Percentiles rank a stretch among this genome's conserved stretches.
phyloP scores from a whole-genome alignment of 805 yeast genomes.

The Candida schatavii region DNA sequence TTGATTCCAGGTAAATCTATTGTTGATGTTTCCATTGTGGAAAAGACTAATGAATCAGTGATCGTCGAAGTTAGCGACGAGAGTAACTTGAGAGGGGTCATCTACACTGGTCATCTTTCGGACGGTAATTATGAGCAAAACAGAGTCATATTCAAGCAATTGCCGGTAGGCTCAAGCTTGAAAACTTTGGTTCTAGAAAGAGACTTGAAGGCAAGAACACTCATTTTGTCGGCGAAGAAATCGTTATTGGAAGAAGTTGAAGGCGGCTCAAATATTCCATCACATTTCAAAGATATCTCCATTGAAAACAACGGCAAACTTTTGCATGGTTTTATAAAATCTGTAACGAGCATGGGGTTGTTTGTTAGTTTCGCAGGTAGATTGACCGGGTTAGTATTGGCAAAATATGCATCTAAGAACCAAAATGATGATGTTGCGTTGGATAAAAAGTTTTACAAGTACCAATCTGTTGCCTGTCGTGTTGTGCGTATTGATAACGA shows the following conservation, averaged over 20 bases:
- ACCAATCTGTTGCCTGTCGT: slow-evolving; percentile 70
- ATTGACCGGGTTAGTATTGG: slow-evolving; percentile 79
- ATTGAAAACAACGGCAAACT: slow-evolving; percentile 41
- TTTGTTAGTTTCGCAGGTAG: slow-evolving; percentile 80
- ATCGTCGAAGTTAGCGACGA: slow-evolving; percentile 57
- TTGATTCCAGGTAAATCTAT: slow-evolving; percentile 63
- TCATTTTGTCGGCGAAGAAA: slow-evolving; percentile 61
- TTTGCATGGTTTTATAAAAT: slow-evolving; percentile 73
- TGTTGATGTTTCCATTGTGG: slow-evolving; percentile 58
- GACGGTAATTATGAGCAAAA: slow-evolving; percentile 75
- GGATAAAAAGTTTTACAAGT: slow-evolving; percentile 49
- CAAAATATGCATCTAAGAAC: slow-evolving; percentile 62
- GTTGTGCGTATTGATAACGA: slow-evolving; percentile 68
- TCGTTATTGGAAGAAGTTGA: slow-evolving; percentile 67
- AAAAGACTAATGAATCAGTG: slow-evolving; percentile 71
- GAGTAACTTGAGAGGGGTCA: slow-evolving; percentile 60
- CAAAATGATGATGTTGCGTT: slow-evolving; percentile 39
- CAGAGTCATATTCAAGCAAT: slow-evolving; percentile 60
- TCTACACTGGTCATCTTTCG: slow-evolving; percentile 70
- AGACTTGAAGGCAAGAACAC: slow-evolving; percentile 57
- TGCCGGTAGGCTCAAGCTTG: slow-evolving; percentile 58
- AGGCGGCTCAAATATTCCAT: slow-evolving; percentile 49
- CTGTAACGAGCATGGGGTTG: slow-evolving; percentile 75
- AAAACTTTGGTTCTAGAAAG: slow-evolving; percentile 68
- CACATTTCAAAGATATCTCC: slow-evolving; percentile 53